Base-by-base conservation (phyloP, 345 rosid genomes). In the Excoecaria cochinchinensis region DNA sequence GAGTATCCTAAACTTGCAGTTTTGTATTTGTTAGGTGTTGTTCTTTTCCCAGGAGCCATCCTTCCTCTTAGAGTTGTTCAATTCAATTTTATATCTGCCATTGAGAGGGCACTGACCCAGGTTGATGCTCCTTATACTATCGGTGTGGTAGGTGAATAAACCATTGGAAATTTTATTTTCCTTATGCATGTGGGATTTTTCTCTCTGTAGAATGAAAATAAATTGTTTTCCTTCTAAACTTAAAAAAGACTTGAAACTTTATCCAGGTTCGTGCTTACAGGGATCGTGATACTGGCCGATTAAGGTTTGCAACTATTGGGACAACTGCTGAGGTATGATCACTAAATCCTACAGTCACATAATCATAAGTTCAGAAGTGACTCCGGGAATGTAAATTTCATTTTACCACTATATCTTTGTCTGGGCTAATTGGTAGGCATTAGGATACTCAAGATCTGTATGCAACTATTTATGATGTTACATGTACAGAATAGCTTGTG, bases 11-110 rank as follows among this genome's bases (percentile, higher is more conserved):
- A 1, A 51, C 36, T 63, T 64, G 62, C 47, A 70, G 62, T 80
- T 82, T 72, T 61, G 62, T 79, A 57, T 80, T 65, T 78, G 69
- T 50, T 82, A 95, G 98, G 99, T 79, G 97, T 90, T 51, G 99
- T 95, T 78, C 89, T 95, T 67, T 95, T 93, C 84, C 99, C 98
- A 2, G 99, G 88, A 84, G 92, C 99, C 15, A 90, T 89, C 48
- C 97, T 95, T 64, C 99, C 99, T n/a, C 88, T 95, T 42, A 87
- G 97, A 76, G 91, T 95, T 77, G 63, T 89, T 80, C 90, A 89
- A 77, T 81, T 90, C 59, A 90, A 85, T 81, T 86, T 93, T 64
- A 67, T 90, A 78, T 90, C 91, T 86, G 92, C 94, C 76, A 81
- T 93, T 70, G 96, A 91, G 83, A 93, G 93, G 83, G 97, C 93